phyloP scores from a whole-genome alignment of 768 basidiomycete species.

The Podaxis pistillaris region DNA sequence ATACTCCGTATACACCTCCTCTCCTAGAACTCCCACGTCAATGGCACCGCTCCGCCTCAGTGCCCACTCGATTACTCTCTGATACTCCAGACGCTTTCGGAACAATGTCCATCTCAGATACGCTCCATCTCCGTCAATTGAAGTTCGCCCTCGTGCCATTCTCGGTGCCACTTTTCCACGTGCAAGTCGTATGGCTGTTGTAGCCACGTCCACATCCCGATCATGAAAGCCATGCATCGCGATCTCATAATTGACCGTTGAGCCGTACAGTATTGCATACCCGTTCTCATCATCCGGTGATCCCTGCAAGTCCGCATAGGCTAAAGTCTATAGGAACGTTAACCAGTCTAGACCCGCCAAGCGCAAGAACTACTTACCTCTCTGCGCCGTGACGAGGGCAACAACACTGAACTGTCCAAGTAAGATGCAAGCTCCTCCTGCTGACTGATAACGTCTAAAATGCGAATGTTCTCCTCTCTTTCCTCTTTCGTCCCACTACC shows the following conservation, averaged over 20 bases:
- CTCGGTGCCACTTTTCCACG: conserved; percentile 32
- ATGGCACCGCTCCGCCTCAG: neutral
- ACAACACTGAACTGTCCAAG: conserved; percentile 8
- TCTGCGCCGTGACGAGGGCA: conserved; percentile 1
- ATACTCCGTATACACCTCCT: conserved; percentile 59
- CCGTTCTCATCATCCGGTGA: conserved; percentile 60
- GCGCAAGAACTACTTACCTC: neutral
- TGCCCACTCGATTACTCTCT: conserved; percentile 35
- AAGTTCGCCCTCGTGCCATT: conserved; percentile 30
- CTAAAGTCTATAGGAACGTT: conserved; percentile 25
- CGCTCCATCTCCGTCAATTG: conserved; percentile 24
- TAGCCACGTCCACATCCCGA: conserved; percentile 48
- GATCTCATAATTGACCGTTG: conserved; percentile 22
- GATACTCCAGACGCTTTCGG: conserved; percentile 45
- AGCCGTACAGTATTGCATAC: conserved; percentile 38
- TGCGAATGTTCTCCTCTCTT: neutral
- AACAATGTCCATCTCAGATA: conserved; percentile 18
- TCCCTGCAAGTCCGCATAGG: conserved; percentile 31
- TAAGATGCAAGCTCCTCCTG: conserved; percentile 24
- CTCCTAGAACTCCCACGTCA: neutral
- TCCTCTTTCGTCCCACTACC: neutral
- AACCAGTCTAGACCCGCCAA: conserved; percentile 5
- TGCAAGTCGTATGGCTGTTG: conserved; percentile 44
- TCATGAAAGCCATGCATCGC: conserved; percentile 33
- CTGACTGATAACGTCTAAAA: conserved; percentile 2